Conservation (phyloP, 306 rosid species). For the Acacia confusa region DNA sequence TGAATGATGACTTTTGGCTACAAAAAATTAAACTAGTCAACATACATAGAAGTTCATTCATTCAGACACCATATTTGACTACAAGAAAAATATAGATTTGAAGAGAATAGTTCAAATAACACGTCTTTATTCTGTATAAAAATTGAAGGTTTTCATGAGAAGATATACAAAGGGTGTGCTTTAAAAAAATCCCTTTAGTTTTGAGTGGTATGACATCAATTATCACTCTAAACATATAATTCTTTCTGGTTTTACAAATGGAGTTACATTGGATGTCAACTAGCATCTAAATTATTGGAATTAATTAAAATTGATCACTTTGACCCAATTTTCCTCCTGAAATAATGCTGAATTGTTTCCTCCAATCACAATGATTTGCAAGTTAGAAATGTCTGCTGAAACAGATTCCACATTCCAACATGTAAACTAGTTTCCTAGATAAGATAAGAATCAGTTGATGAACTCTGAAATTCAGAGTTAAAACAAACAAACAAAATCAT, state of each 20-base stretch:
- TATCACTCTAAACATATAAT: neutral
- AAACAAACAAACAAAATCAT: slow-evolving; percentile 21
- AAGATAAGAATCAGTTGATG: slow-evolving; percentile 22
- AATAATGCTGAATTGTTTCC: neutral
- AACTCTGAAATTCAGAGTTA: neutral
- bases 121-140: neutral
- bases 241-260: neutral
- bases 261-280: neutral
- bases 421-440: neutral
- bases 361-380: neutral
- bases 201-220: neutral
- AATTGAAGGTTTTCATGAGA: neutral
- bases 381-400: slow-evolving; percentile 46
- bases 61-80: neutral
- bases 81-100: neutral
- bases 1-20: too few relatives aligned
- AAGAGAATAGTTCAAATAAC: neutral
- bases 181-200: neutral
- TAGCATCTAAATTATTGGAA: neutral
- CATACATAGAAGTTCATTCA: neutral
- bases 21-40: too few relatives aligned
- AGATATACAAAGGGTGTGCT: neutral
- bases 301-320: neutral
- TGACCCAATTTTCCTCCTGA: neutral
- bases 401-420: slow-evolving; percentile 20